Conservation (phyloP, 495 filamentous ascomycete species). For the Chlorociboria aeruginascens region DNA sequence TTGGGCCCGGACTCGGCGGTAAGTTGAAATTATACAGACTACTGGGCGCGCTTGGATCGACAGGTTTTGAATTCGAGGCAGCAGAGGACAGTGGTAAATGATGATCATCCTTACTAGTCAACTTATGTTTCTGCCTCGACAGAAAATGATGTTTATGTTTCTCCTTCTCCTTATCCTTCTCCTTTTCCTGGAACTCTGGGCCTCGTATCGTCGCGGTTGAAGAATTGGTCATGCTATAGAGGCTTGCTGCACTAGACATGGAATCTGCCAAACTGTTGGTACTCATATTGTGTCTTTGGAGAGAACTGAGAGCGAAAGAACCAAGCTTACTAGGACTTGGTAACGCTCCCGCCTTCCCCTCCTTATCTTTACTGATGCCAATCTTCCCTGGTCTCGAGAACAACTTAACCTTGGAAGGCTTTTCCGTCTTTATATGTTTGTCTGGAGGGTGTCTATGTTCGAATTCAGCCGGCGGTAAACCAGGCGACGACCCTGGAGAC, state of each 20-base stretch:
- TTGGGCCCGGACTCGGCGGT: constrained; percentile 62
- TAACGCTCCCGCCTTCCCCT: constrained; percentile 54
- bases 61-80: constrained; percentile 75
- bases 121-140: constrained; percentile 82
- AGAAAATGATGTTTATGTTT: constrained; percentile 71
- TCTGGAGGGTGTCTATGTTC: constrained; percentile 33
- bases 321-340: constrained; percentile 76
- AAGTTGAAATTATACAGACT: constrained; percentile 64
- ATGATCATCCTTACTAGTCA: constrained; percentile 72
- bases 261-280: constrained; percentile 63
- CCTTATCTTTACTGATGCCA: constrained; percentile 62
- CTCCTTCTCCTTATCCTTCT: constrained; percentile 57
- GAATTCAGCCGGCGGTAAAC: constrained; percentile 24
- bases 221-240: constrained; percentile 76
- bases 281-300: constrained; percentile 61
- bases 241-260: constrained; percentile 47
- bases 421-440: constrained; percentile 58
- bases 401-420: constrained; percentile 73
- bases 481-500: constrained; percentile 39
- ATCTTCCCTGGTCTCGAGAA: constrained; percentile 85
- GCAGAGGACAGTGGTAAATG: constrained; percentile 75
- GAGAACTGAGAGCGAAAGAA: constrained; percentile 35
- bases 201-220: constrained; percentile 65
- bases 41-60: constrained; percentile 72
- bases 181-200: constrained; percentile 28